These are phyloP conservation scores for Aspergillus transmontanensis DNA, from an alignment of 2,329 filamentous ascomycete genomes.

Conservation along the genomic window DNA sequence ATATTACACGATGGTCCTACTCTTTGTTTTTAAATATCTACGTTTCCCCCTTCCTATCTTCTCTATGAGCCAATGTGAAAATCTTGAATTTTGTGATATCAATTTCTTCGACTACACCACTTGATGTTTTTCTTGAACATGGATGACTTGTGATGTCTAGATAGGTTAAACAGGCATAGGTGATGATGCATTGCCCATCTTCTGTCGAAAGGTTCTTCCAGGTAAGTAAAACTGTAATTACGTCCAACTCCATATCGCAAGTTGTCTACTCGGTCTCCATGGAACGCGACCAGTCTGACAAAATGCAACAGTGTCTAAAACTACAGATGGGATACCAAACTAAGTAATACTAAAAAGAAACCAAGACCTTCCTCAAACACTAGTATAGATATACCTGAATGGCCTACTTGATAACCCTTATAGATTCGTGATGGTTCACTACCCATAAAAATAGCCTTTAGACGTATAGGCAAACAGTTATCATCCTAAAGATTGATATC, in stretches of 20 bases:
- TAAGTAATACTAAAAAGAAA: no score
- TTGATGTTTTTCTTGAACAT: slow-evolving; percentile 1
- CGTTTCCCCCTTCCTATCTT: neutral
- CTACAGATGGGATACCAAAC: no score
- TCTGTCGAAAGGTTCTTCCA: neutral
- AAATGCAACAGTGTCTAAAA: no score
- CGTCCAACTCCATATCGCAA: neutral
- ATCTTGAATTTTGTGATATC: slow-evolving; percentile 2
- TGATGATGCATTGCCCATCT: neutral
- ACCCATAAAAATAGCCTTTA: no score
- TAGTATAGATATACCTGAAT: no score
- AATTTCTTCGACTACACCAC: neutral
- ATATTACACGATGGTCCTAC: neutral
- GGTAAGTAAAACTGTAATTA: neutral
- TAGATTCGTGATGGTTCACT: no score
- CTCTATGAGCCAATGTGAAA: neutral
- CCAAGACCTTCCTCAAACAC: no score
- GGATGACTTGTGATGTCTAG: slow-evolving; percentile 1
- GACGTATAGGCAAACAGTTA: no score
- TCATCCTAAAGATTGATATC: no score
- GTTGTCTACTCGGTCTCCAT: no score
- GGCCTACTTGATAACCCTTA: no score
- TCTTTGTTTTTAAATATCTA: neutral
- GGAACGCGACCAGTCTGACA: no score
- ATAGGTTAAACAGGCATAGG: neutral